A percentile compares a stretch with the other conserved stretches of the same genome.
phyloP scores from a whole-genome alignment of 2,329 filamentous ascomycete species.

The Monosporascus sp. region DNA sequence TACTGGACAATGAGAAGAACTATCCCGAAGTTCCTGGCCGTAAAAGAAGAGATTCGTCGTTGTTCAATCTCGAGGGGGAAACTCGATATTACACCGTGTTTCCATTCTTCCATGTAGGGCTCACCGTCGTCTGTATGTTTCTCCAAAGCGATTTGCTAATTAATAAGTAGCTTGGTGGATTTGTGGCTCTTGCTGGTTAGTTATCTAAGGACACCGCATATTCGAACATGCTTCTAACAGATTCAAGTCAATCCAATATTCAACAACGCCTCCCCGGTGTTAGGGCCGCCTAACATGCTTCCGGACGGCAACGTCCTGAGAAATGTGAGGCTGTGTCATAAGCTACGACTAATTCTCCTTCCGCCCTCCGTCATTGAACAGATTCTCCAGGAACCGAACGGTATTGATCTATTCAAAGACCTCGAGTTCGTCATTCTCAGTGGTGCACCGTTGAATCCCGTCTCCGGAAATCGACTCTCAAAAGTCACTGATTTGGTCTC shows the following conservation, averaged over 20 bases:
- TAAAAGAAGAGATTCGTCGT: slow-evolving; percentile 7
- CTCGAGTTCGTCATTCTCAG: slow-evolving; percentile 12
- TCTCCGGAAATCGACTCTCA: slow-evolving; percentile 5
- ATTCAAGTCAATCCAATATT: slow-evolving; percentile 10
- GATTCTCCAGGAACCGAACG: slow-evolving; percentile 10
- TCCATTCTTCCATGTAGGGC: slow-evolving; percentile 12
- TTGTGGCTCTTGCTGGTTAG: slow-evolving; percentile 5
- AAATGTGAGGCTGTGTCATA: slow-evolving; percentile 8
- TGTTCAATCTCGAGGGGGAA: slow-evolving; percentile 14
- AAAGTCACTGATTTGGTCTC: slow-evolving; percentile 9
- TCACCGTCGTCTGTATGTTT: neutral
- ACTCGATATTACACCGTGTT: slow-evolving; percentile 13
- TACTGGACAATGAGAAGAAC: slow-evolving; percentile 11
- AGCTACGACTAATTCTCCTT: slow-evolving; percentile 10
- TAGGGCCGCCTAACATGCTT: slow-evolving; percentile 13
- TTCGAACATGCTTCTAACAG: neutral
- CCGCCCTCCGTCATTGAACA: slow-evolving; percentile 11
- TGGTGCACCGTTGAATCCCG: slow-evolving; percentile 10
- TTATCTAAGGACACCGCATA: neutral
- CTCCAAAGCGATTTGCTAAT: neutral
- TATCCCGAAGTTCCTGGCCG: slow-evolving; percentile 10
- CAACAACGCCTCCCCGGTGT: slow-evolving; percentile 8
- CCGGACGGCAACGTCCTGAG: slow-evolving; percentile 13
- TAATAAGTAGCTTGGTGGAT: slow-evolving; percentile 4
- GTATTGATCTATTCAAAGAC: slow-evolving; percentile 8